phyloP scores from a whole-genome alignment of 306 rosid genomes.

The Prunus davidiana region DNA sequence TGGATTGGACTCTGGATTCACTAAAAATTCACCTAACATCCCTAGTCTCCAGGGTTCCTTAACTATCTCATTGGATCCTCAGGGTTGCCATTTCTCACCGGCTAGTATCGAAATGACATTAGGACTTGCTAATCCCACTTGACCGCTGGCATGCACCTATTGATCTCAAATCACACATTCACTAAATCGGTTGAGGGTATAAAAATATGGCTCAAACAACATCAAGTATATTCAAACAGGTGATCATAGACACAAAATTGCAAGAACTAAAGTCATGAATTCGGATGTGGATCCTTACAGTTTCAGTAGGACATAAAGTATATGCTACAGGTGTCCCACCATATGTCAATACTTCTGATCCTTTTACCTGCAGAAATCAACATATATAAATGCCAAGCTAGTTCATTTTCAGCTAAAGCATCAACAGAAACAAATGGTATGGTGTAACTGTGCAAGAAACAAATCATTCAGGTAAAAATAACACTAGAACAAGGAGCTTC shows the following conservation, averaged over 20 bases:
- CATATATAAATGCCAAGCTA: constrained; percentile 2
- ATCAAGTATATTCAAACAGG: constrained; percentile 4
- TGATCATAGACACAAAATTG: constrained; percentile 14
- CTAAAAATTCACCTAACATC: not conserved
- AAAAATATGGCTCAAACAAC: not conserved
- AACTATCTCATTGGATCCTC: not conserved
- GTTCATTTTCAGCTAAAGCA: not conserved
- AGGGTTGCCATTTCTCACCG: not conserved
- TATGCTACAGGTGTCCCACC: constrained; percentile 74
- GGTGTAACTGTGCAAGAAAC: not conserved
- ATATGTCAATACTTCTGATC: constrained; percentile 68
- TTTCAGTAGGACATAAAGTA: constrained; percentile 69
- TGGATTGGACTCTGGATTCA: not conserved
- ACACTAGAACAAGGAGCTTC: not conserved
- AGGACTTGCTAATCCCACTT: not conserved
- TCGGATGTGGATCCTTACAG: constrained; percentile 43
- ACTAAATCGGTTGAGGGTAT: not conserved
- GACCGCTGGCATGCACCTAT: not conserved
- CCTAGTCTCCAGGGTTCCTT: not conserved
- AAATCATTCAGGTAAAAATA: not conserved
- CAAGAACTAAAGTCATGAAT: constrained; percentile 12
- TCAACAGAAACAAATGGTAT: not conserved
- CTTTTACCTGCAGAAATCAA: constrained; percentile 64
- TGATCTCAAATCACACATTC: not conserved
- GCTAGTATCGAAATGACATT: not conserved